Percentiles rank a stretch among this genome's conserved stretches.
phyloP scores from a whole-genome alignment of 441 rosid species.

The Melastoma candidum region DNA sequence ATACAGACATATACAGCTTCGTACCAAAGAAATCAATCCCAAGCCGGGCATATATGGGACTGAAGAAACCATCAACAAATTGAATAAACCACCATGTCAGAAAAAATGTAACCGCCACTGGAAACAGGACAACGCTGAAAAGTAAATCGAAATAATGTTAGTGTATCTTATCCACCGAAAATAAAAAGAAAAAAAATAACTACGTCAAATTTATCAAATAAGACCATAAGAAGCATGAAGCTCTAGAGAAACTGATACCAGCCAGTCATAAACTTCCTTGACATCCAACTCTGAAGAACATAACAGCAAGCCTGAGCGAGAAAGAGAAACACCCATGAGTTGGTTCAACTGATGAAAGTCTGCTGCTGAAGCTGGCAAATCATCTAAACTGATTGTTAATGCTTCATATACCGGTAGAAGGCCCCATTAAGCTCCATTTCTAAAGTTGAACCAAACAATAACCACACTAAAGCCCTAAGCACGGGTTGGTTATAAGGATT shows the following conservation, averaged over 20 bases:
- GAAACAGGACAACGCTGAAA: slow-evolving; percentile 90
- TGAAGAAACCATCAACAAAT: slow-evolving; percentile 93
- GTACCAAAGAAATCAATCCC: slow-evolving; percentile 85
- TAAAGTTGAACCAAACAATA: too few relatives aligned
- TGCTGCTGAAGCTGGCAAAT: too few relatives aligned
- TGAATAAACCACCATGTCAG: slow-evolving; percentile 97
- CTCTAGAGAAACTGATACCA: slow-evolving; percentile 35
- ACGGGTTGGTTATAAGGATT: too few relatives aligned
- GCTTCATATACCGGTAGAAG: too few relatives aligned
- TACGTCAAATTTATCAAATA: too few relatives aligned
- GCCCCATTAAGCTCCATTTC: too few relatives aligned
- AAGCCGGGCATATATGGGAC: slow-evolving; percentile 77
- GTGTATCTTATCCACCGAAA: neutral
- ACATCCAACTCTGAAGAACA: slow-evolving; percentile 87
- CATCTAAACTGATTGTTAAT: too few relatives aligned
- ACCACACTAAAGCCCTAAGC: too few relatives aligned
- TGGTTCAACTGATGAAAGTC: too few relatives aligned
- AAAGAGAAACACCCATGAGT: slow-evolving; percentile 4
- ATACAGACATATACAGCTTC: slow-evolving; percentile 8
- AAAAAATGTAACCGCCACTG: slow-evolving; percentile 86
- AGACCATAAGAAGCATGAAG: too few relatives aligned
- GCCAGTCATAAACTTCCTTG: slow-evolving; percentile 98
- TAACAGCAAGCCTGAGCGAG: slow-evolving; percentile 73
- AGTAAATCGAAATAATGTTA: slow-evolving; percentile 16
- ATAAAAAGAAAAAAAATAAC: too few relatives aligned